phyloP scores from a whole-genome alignment of 192 early-diverging fungal genomes.

The Coemansia sp. region DNA sequence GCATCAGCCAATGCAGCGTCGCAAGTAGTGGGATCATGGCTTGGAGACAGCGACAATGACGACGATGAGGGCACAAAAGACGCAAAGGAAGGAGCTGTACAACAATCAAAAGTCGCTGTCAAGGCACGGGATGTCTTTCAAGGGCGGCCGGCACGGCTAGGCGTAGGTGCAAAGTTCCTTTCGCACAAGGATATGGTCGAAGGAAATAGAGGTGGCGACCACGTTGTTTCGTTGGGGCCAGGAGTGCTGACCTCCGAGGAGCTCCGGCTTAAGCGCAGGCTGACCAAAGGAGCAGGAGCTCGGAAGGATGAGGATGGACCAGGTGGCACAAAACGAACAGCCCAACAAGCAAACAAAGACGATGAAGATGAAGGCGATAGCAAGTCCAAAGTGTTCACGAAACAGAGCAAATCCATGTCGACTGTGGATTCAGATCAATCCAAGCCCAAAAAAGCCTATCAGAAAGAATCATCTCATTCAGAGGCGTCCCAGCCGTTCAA shows the following conservation, averaged over 20 bases:
- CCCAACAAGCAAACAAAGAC: background rate
- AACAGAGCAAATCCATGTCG: background rate
- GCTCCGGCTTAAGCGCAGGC: slow-evolving; percentile 34
- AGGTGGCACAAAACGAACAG: background rate
- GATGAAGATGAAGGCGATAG: slow-evolving; percentile 17
- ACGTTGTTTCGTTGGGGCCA: background rate
- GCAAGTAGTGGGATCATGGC: slow-evolving; percentile 38
- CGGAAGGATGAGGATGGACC: background rate
- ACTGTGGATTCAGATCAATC: background rate
- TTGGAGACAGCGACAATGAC: slow-evolving; percentile 16
- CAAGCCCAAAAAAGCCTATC: background rate
- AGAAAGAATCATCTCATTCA: background rate
- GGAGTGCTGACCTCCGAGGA: slow-evolving; percentile 27
- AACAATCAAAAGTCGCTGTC: background rate
- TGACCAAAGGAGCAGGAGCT: slow-evolving; percentile 13
- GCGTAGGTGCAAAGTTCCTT: slow-evolving; percentile 48
- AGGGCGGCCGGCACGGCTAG: slow-evolving; percentile 43
- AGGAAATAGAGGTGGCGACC: slow-evolving; percentile 5
- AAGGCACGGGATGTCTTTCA: slow-evolving; percentile 42
- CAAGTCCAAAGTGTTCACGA: background rate
- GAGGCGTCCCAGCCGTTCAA: slow-evolving; percentile 4
- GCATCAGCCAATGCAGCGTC: slow-evolving; percentile 47
- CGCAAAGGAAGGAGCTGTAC: background rate
- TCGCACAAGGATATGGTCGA: slow-evolving; percentile 46
- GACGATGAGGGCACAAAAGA: background rate